Evolutionary conservation across 208 protist genomes (phyloP).

Genomic region (Giardia duodenalis): DNA sequence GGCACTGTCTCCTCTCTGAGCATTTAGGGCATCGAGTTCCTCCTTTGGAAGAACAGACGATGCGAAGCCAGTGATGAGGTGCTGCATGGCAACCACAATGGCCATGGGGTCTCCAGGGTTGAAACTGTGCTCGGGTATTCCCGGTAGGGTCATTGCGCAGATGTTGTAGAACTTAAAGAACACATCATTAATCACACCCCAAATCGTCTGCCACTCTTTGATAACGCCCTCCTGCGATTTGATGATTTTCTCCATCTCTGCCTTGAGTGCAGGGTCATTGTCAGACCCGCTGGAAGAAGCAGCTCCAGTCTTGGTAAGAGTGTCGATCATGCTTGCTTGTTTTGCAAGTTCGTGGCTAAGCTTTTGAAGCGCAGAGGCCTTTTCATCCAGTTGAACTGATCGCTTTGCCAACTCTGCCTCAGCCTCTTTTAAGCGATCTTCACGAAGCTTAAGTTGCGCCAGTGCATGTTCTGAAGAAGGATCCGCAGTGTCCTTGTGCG

Average conservation of each 20-base stretch:
- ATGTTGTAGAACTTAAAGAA: neutral
- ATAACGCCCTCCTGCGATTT: neutral
- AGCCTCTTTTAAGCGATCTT: neutral
- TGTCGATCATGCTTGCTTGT: neutral
- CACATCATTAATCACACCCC: neutral
- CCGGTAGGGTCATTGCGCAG: neutral
- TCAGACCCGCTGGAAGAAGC: no score
- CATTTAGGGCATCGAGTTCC: no score
- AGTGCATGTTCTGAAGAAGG: no score
- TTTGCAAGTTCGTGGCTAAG: neutral
- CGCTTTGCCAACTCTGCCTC: neutral
- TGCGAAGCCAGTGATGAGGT: neutral
- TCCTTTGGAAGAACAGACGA: neutral
- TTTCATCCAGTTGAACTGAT: neutral
- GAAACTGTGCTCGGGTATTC: neutral
- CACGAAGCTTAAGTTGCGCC: neutral
- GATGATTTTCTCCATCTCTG: neutral
- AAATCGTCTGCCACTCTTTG: constrained; percentile 4
- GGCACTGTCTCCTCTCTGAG: no score
- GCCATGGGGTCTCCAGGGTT: neutral
- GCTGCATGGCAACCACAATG: neutral
- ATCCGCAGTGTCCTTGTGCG: neutral
- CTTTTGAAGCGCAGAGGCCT: neutral
- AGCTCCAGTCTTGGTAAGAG: neutral
- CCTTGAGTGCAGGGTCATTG: neutral